Percentiles rank a stretch among this genome's conserved stretches.
phyloP scores from a whole-genome alignment of 108 stramenopile genomes.

The Pseudonitzschia delicatissima region DNA sequence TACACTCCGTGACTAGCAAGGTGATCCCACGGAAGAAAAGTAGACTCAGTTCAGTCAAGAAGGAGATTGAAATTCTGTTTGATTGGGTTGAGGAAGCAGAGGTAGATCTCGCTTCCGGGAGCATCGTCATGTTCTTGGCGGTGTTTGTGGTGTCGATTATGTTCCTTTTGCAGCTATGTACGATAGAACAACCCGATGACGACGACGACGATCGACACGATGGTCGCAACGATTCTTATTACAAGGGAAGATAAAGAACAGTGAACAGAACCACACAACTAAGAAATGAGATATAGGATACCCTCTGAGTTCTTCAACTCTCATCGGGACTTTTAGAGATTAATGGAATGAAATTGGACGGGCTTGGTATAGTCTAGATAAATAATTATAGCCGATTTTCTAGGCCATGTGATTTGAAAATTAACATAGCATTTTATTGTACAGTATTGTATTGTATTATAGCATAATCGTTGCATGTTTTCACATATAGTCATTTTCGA shows the following conservation, averaged over 20 bases:
- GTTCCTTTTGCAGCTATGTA: slow-evolving; percentile 30
- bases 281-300: too few species aligned
- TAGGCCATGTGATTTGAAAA: too few species aligned
- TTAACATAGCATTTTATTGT: too few species aligned
- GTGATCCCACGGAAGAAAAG: neutral
- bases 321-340: too few species aligned
- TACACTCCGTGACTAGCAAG: slow-evolving; percentile 31
- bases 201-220: neutral
- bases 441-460: too few species aligned
- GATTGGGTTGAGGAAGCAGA: slow-evolving; percentile 39
- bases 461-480: too few species aligned
- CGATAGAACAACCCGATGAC: slow-evolving; percentile 6
- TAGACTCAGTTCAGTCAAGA: neutral
- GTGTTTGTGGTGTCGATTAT: slow-evolving; percentile 26
- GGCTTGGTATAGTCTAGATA: too few species aligned
- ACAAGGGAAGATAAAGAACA: slow-evolving; percentile 1
- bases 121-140: slow-evolving; percentile 27
- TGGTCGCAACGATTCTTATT: neutral
- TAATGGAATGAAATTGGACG: too few species aligned
- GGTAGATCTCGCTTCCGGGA: slow-evolving; percentile 25
- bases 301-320: too few species aligned
- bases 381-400: too few species aligned
- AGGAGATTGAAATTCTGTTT: slow-evolving; percentile 21
- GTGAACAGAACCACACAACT: neutral
- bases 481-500: too few species aligned